phyloP scores from a whole-genome alignment of 1,139 yeast genomes.

The Candida buenavistaensis region DNA sequence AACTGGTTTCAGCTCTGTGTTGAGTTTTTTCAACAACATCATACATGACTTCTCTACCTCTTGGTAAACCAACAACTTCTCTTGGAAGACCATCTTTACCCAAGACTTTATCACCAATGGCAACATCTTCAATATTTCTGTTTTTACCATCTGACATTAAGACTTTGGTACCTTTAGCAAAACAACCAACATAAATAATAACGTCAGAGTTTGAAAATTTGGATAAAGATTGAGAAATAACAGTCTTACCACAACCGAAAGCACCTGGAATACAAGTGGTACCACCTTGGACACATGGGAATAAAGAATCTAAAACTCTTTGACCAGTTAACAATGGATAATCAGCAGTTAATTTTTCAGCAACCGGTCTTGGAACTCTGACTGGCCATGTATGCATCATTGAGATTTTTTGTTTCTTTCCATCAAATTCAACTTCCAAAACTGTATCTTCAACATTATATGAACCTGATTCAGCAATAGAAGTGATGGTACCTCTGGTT shows the following conservation, averaged over 20 bases:
- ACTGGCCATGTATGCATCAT: conserved; percentile 99
- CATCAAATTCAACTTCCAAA: conserved; percentile 93
- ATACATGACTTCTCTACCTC: conserved; percentile 41
- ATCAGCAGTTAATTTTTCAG: conserved; percentile 89
- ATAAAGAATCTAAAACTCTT: conserved; percentile 94
- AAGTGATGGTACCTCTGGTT: conserved; percentile 95
- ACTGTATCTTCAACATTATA: conserved; percentile 87
- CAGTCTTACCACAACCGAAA: conserved; percentile 99
- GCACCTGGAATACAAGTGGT: conserved; percentile 99
- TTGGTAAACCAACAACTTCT: conserved; percentile 39
- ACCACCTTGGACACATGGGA: conserved; percentile 99
- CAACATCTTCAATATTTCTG: conserved; percentile 29
- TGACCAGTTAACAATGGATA: conserved; percentile 97
- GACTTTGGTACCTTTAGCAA: conserved; percentile 36
- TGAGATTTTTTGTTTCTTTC: conserved; percentile 74
- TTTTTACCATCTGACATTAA: conserved; percentile 42
- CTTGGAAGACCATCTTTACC: conserved; percentile 45
- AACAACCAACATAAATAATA: conserved; percentile 87
- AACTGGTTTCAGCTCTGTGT: conserved; percentile 9
- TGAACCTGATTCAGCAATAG: conserved; percentile 85
- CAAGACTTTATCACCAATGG: conserved; percentile 39
- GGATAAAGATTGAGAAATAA: conserved; percentile 95
- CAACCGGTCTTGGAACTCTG: conserved; percentile 98
- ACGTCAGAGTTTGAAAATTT: conserved; percentile 97
- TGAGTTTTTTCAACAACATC: conserved; percentile 26